A percentile compares a stretch with the other conserved stretches of the same genome.
Evolutionary conservation across 805 yeast species (phyloP).

Genomic region (Cyberlindnera japonica): DNA sequence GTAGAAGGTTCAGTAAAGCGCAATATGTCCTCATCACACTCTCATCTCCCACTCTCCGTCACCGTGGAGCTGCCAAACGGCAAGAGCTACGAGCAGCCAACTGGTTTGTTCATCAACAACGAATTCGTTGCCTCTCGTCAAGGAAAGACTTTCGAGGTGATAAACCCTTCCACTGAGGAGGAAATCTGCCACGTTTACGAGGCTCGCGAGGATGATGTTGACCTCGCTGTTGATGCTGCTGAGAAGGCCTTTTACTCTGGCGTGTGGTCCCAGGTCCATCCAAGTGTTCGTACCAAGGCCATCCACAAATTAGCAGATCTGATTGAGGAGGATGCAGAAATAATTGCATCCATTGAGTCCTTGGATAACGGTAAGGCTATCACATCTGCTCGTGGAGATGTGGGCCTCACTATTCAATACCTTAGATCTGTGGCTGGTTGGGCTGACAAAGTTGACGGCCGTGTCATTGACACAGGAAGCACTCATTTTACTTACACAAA

Average conservation of each 20-base stretch:
- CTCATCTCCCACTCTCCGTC: conserved; percentile 32
- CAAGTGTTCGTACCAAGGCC: conserved; percentile 59
- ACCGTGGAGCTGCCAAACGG: conserved; percentile 59
- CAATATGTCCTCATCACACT: too few species aligned
- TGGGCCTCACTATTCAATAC: conserved; percentile 62
- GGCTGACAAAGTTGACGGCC: conserved; percentile 84
- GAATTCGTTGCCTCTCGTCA: conserved; percentile 60
- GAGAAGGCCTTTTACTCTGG: conserved; percentile 62
- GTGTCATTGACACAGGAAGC: conserved; percentile 68
- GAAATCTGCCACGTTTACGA: conserved; percentile 65
- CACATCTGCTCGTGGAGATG: conserved; percentile 67
- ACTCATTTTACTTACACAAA: conserved; percentile 74
- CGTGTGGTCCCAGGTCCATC: conserved; percentile 76
- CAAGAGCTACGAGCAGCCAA: conserved; percentile 64
- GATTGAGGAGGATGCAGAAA: conserved; percentile 66
- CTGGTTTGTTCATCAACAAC: conserved; percentile 74
- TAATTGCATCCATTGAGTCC: conserved; percentile 77
- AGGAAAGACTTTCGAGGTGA: conserved; percentile 57
- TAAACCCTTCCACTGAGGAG: conserved; percentile 70
- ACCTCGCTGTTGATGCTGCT: conserved; percentile 80
- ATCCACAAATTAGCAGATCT: conserved; percentile 73
- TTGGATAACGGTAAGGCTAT: conserved; percentile 88
- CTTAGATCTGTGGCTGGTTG: conserved; percentile 86
- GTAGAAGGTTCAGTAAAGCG: too few species aligned
- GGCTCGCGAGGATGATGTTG: conserved; percentile 76